Conservation (phyloP, 208 protist genomes). For the Porcisia deanei region DNA sequence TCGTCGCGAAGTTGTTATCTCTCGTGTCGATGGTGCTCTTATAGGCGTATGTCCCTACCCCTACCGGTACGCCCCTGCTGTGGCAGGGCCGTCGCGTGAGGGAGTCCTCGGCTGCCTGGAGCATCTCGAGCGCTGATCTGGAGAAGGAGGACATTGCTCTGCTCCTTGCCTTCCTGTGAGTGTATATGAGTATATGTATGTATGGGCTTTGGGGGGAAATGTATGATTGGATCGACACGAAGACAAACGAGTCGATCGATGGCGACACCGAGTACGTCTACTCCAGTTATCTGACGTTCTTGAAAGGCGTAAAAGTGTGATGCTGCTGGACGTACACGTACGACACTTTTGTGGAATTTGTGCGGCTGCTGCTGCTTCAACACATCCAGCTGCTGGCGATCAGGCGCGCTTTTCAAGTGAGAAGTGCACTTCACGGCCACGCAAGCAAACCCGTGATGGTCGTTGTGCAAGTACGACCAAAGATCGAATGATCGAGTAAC, state of each 20-base stretch:
- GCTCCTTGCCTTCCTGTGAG: not conserved
- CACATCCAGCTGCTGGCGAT: not conserved
- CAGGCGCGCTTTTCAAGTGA: not conserved
- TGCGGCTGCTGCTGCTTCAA: not conserved
- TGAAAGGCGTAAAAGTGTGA: not conserved
- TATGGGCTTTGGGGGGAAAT: not conserved
- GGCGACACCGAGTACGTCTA: not conserved
- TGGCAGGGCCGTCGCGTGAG: slow-evolving; percentile 34
- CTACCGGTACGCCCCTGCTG: not conserved
- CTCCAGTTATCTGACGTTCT: not conserved
- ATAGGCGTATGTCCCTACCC: not conserved
- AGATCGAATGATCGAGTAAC: slow-evolving; percentile 1
- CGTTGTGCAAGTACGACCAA: not conserved
- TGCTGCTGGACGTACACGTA: no score
- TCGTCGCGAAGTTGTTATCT: not conserved
- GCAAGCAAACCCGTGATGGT: not conserved
- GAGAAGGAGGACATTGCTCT: slow-evolving; percentile 66
- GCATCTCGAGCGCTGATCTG: slow-evolving; percentile 52
- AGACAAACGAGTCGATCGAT: not conserved
- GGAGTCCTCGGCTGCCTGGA: slow-evolving; percentile 66
- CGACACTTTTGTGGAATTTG: not conserved
- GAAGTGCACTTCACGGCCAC: not conserved
- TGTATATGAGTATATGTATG: not conserved
- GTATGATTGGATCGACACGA: no score
- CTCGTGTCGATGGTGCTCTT: not conserved